Base-by-base conservation (phyloP, 176 grass and related monocot species). In the Guadua angustifolia region DNA sequence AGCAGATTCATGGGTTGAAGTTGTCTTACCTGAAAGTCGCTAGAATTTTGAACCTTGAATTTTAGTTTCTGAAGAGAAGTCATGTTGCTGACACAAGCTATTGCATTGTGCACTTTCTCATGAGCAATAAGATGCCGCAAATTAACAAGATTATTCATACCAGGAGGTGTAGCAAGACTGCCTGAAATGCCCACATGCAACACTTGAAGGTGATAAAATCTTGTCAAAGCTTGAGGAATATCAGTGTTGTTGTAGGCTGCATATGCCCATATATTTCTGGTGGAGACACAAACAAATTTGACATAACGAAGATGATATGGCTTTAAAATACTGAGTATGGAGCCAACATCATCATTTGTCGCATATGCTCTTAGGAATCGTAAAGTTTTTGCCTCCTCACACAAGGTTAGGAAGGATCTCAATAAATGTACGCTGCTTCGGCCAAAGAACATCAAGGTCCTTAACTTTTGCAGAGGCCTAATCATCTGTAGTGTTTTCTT, bases 121-220 rank as follows among this genome's bases (percentile, higher is more conserved):
- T 74, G n/a, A 55, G 82, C 69, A 65, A 76, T 16, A 84, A 94
- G 60, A 82, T 88, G 80, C 0, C 79, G 69, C 33, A 94, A 17
- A 59, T 65, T 86, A 5, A 91, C 44, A 17, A 94, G 86, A 57
- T 82, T 85, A 76, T 84, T 72, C 12, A 91, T 81, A n/a, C 19
- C 50, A 64, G 33, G 4, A 55, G 64, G 64, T 13, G 42, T 11
- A 26, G 0, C 1, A 68, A 2, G 1, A 39, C 6, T 11, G 19
- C 13, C 47, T 2, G 0, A 11, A 90, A 1, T 38, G 60, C 47
- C 13, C 4, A 53, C 15, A 77, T 90, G 1, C 29, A 88, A 15
- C 16, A 86, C 87, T 82, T 90, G 50, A 69, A 93, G 52, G 38
- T 93, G 80, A 33, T 83, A 88, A 3, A 42, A 84, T 2, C 16